Evolutionary conservation across 768 basidiomycete genomes (phyloP).

Genomic region (Leucocoprinus birnbaumii): DNA sequence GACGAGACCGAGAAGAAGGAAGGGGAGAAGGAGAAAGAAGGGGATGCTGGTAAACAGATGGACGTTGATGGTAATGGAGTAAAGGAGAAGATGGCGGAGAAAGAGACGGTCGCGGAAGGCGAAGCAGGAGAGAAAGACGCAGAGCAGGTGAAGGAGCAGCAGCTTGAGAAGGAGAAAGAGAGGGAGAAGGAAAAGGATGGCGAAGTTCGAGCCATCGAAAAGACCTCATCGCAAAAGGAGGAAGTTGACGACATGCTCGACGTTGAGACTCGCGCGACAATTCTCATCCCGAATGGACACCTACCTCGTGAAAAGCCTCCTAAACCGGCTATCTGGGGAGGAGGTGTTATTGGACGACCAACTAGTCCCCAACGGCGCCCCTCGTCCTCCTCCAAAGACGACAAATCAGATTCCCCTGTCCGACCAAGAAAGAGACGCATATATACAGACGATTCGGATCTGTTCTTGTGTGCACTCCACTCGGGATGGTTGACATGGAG

Average conservation of each 20-base stretch:
- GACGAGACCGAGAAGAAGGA: constrained; percentile 14
- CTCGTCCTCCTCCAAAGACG: constrained; percentile 1
- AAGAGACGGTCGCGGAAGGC: background rate
- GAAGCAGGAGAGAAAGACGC: constrained; percentile 10
- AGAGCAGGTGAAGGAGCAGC: constrained; percentile 4
- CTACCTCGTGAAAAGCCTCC: constrained; percentile 53
- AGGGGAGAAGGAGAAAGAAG: constrained; percentile 17
- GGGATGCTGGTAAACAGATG: constrained; percentile 17
- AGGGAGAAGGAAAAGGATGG: constrained; percentile 13
- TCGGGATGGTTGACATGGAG: constrained; percentile 55
- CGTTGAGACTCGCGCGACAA: constrained; percentile 44
- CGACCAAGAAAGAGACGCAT: constrained; percentile 39
- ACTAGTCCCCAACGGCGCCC: constrained; percentile 7
- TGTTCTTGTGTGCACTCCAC: constrained; percentile 68
- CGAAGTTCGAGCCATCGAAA: constrained; percentile 4
- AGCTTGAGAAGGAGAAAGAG: constrained; percentile 15
- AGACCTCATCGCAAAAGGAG: constrained; percentile 12
- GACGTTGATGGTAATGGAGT: constrained; percentile 14
- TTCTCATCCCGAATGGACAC: constrained; percentile 58
- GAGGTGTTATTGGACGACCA: constrained; percentile 43
- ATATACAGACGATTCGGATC: constrained; percentile 78
- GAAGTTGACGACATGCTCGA: constrained; percentile 28
- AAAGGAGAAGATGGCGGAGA: constrained; percentile 15
- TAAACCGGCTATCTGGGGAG: constrained; percentile 68
- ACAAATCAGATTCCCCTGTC: constrained; percentile 1